Evolutionary conservation across 1,139 yeast species (phyloP), one percentile per base, ranked within the genome.

Genomic region (Pichia sp.): DNA sequence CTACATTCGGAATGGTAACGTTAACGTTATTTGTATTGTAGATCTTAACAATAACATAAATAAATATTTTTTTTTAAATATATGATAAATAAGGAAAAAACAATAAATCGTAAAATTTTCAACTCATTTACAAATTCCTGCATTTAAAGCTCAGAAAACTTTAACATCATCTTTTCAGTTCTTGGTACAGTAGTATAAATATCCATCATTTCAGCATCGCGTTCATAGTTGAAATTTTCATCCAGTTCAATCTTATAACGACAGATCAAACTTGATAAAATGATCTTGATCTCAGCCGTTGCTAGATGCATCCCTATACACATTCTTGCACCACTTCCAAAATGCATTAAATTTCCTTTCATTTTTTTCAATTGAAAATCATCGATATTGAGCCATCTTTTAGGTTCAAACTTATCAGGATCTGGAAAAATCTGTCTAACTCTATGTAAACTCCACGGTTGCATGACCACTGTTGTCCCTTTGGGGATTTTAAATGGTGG

Each of bases 271-370:
- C 72, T 71, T 11, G 80, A 77, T 29, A 78, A 57, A 7, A 75
- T 72, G 39, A 80, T 56, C 55, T 81, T 81, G 69, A 82, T 79
- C 57, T 81, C 90, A 39, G 77, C 75, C 33, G 76, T 61, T 0
- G 88, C 90, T 46, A 82, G 64, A 55, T 81, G 72, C 80, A 79
- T 75, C 0, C 90, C 90, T 46, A 81, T 65, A 55, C 90, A 82
- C 88, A 81, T 81, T 49, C 88, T 65, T n/a, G 79, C 70, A 2
- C 90, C 90, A 40, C 78, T 75, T 1, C 90, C 88, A 65, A 82
- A 82, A 0, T 84, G 80, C 72, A 81, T 74, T 71, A 81, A 73
- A 52, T 69, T 70, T 47, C 68, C 71, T 48, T 71, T 69, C 75
- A 79, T 81, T 23, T 46, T 44, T 43, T 65, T 68, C 29, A 73